These are phyloP conservation scores for Rehmannia glutinosa DNA, from an alignment of 257 asterid genomes.

Conservation along the genomic window DNA sequence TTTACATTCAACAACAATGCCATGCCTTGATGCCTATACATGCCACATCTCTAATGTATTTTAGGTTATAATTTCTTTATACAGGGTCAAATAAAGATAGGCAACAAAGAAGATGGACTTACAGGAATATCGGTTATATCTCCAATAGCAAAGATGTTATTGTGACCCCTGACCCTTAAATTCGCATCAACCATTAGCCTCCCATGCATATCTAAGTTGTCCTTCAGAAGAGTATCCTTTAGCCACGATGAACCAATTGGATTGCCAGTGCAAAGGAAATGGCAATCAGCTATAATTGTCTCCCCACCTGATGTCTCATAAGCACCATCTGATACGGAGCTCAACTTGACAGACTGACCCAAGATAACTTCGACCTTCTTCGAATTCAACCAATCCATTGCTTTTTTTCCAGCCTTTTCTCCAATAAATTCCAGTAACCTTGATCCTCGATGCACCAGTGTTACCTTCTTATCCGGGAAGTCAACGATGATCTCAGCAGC, in stretches of 20 bases:
- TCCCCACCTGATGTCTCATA: constrained; percentile 69
- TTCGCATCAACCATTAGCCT: constrained; percentile 60
- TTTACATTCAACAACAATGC: too few relatives aligned
- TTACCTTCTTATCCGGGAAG: constrained; percentile 80
- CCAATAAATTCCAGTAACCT: constrained; percentile 67
- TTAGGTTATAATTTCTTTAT: too few relatives aligned
- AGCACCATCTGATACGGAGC: constrained; percentile 38
- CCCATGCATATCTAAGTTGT: constrained; percentile 56
- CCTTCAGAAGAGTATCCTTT: constrained; percentile 40
- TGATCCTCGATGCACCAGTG: constrained; percentile 67
- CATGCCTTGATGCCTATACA: too few relatives aligned
- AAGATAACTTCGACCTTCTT: constrained; percentile 74
- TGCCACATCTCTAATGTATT: too few relatives aligned
- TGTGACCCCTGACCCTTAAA: constrained; percentile 61
- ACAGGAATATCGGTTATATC: constrained; percentile 74
- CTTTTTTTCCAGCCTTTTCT: constrained; percentile 64
- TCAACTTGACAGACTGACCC: constrained; percentile 55
- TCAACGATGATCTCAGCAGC: constrained; percentile 71
- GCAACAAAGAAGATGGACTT: constrained; percentile 25
- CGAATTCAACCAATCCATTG: constrained; percentile 61
- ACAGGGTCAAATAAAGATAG: not conserved
- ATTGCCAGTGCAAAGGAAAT: constrained; percentile 57
- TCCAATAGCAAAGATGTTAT: constrained; percentile 65
- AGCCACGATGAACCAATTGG: constrained; percentile 81
- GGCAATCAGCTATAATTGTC: constrained; percentile 66